Conservation (phyloP, 768 basidiomycete genomes). For the Boletus vinaceobasis region DNA sequence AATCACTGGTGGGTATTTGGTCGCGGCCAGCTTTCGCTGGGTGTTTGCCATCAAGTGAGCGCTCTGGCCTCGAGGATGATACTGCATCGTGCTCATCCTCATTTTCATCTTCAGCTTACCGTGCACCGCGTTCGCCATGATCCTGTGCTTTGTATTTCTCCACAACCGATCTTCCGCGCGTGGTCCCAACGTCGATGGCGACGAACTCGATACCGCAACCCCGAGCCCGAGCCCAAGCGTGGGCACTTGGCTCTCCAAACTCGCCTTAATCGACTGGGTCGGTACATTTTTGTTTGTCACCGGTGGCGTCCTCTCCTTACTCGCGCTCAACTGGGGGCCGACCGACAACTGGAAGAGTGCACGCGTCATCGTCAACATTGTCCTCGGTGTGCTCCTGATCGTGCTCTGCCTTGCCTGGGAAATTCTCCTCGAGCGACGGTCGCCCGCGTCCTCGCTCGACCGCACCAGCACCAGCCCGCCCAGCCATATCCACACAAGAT, state of each 20-base stretch:
- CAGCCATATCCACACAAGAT: neutral
- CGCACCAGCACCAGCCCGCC: neutral
- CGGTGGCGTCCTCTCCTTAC: conserved; percentile 44
- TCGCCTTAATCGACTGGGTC: conserved; percentile 43
- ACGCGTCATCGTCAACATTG: conserved; percentile 46
- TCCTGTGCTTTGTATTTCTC: conserved; percentile 41
- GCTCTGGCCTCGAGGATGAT: neutral
- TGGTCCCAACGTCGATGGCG: conserved; percentile 11
- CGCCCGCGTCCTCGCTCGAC: neutral
- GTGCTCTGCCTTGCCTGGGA: conserved; percentile 43
- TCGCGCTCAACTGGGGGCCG: conserved; percentile 53
- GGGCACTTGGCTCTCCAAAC: conserved; percentile 28
- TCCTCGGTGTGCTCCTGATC: conserved; percentile 43
- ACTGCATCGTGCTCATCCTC: neutral
- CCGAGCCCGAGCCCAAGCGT: neutral
- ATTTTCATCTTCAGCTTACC: conserved; percentile 36
- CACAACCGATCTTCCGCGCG: conserved; percentile 27
- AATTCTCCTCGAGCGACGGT: conserved; percentile 33
- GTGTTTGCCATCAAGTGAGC: conserved; percentile 52
- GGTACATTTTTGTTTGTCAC: conserved; percentile 43
- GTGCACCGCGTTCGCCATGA: conserved; percentile 32
- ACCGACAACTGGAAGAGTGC: conserved; percentile 37
- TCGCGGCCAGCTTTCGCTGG: conserved; percentile 45
- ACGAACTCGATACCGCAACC: conserved; percentile 7
- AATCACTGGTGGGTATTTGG: conserved; percentile 39